A percentile compares a stretch with the other conserved stretches of the same genome.
Conservation (phyloP, 192 early-diverging fungal genomes). For the Gonapodya sp. region DNA sequence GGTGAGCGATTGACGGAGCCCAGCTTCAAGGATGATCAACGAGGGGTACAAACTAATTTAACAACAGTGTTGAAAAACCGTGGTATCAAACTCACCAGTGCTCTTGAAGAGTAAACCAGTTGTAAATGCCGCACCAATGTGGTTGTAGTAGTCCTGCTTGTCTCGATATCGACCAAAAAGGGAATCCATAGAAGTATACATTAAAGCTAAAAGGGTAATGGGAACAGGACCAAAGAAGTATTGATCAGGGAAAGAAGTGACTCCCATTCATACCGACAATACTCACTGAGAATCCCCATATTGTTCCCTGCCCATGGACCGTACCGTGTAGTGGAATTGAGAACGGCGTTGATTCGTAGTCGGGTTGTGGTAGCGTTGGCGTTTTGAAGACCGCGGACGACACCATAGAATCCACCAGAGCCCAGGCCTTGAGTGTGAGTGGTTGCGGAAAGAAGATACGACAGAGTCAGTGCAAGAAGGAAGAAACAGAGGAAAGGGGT, state of each 20-base stretch:
- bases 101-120: slow-evolving; percentile 43
- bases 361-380: slow-evolving; percentile 34
- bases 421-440: slow-evolving; percentile 15
- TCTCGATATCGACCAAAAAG: neutral
- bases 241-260: too few species aligned
- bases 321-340: slow-evolving; percentile 39
- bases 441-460: neutral
- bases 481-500: neutral
- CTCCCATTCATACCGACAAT: neutral
- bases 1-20: neutral
- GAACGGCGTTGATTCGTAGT: slow-evolving; percentile 38
- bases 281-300: slow-evolving; percentile 38
- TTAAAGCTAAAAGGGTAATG: slow-evolving; percentile 3
- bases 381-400: slow-evolving; percentile 33
- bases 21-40: neutral
- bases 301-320: slow-evolving; percentile 43
- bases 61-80: neutral
- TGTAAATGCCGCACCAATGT: slow-evolving; percentile 40
- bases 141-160: slow-evolving; percentile 37
- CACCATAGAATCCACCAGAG: slow-evolving; percentile 36
- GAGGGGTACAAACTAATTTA: neutral
- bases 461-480: neutral
- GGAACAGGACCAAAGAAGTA: slow-evolving; percentile 14
- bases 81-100: slow-evolving; percentile 24
- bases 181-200: slow-evolving; percentile 3